Evolutionary conservation across 495 filamentous ascomycete genomes (phyloP).

Genomic region (Margaritispora aquatica): DNA sequence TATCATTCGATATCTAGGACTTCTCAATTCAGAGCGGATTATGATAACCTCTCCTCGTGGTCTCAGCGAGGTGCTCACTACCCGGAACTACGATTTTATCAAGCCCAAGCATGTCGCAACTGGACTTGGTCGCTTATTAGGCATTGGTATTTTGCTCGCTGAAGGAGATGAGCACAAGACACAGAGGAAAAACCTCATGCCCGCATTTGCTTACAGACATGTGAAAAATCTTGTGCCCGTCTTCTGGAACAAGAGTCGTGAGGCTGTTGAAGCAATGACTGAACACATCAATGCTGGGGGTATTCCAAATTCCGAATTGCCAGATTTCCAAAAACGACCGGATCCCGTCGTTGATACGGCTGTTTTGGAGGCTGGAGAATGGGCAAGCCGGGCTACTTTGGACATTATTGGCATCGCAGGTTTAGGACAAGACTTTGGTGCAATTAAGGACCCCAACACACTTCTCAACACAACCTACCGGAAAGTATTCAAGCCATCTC

Average conservation of each 20-base stretch:
- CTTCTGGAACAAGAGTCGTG: slow-evolving; percentile 68
- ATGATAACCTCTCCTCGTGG: slow-evolving; percentile 59
- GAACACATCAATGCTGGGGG: slow-evolving; percentile 11
- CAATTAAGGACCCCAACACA: slow-evolving; percentile 57
- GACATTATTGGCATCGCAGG: slow-evolving; percentile 85
- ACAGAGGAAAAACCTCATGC: slow-evolving; percentile 74
- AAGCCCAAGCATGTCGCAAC: slow-evolving; percentile 57
- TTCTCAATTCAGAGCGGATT: slow-evolving; percentile 67
- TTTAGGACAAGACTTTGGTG: slow-evolving; percentile 72
- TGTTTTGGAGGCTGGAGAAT: slow-evolving; percentile 61
- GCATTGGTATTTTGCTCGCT: slow-evolving; percentile 70
- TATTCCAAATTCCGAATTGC: slow-evolving; percentile 31
- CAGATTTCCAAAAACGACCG: slow-evolving; percentile 24
- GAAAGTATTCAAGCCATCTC: slow-evolving; percentile 43
- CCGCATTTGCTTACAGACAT: slow-evolving; percentile 80
- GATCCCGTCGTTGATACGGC: slow-evolving; percentile 36
- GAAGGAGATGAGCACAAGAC: slow-evolving; percentile 83
- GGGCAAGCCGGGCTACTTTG: slow-evolving; percentile 69
- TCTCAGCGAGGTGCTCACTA: slow-evolving; percentile 58
- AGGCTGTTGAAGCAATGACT: slow-evolving; percentile 42
- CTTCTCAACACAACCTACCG: slow-evolving; percentile 63
- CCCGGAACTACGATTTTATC: slow-evolving; percentile 71
- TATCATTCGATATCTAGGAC: slow-evolving; percentile 66
- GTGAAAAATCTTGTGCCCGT: slow-evolving; percentile 79
- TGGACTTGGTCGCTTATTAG: slow-evolving; percentile 58